A percentile compares a stretch with the other conserved stretches of the same genome.
Conservation (phyloP, 192 early-diverging fungal species). For the Rhizoclosmatium sp. region DNA sequence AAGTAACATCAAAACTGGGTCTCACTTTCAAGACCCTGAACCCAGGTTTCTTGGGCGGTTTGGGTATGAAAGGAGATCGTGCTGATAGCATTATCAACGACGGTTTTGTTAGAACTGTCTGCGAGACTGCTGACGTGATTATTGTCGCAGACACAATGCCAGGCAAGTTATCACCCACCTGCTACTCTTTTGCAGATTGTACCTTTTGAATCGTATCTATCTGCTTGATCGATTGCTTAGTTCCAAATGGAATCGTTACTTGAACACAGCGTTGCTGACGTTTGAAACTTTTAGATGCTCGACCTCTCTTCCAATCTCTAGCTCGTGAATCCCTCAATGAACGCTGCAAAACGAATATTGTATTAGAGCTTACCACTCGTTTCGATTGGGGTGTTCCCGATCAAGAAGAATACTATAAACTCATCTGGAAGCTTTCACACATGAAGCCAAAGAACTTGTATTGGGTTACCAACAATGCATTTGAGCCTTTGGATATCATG, state of each 20-base stretch:
- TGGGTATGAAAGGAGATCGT: constrained; percentile 21
- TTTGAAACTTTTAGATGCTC: constrained; percentile 3
- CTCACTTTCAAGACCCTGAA: constrained; percentile 27
- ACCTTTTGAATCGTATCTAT: background rate
- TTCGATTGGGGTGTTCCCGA: constrained; percentile 11
- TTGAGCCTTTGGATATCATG: constrained; percentile 22
- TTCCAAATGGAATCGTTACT: background rate
- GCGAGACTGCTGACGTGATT: constrained; percentile 31
- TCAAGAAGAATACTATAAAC: constrained; percentile 1
- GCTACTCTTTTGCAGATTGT: background rate
- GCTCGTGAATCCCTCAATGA: background rate
- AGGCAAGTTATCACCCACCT: background rate
- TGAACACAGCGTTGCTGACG: no score
- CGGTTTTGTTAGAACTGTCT: constrained; percentile 17
- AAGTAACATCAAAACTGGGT: constrained; percentile 11
- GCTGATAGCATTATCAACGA: constrained; percentile 28
- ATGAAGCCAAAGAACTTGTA: background rate
- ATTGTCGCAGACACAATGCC: constrained; percentile 39
- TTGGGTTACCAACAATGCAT: constrained; percentile 17
- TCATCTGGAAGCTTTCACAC: background rate
- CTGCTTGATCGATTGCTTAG: background rate
- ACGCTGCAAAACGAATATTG: constrained; percentile 19
- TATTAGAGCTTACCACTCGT: constrained; percentile 14
- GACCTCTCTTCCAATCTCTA: constrained; percentile 29
- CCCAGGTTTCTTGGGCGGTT: constrained; percentile 26